A percentile compares a stretch with the other conserved stretches of the same genome.
Conservation (phyloP, 139 green algal genomes). For the Chlamydomonas sp. region DNA sequence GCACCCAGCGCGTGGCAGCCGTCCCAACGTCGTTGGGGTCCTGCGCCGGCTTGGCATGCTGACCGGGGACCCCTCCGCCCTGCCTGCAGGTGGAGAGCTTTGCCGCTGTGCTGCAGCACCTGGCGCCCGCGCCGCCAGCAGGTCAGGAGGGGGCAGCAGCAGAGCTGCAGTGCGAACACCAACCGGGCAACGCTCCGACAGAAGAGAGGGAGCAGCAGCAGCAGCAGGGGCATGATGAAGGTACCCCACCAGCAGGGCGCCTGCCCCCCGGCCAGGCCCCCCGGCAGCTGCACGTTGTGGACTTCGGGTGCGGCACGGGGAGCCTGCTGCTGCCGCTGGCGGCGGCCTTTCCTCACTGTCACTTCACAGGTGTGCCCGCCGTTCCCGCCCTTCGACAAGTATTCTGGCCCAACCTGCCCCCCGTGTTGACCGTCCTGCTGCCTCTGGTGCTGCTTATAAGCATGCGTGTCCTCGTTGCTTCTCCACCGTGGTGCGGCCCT, state of each 20-base stretch:
- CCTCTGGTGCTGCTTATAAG: too few relatives aligned
- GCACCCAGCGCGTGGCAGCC: neutral
- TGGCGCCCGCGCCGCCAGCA: slow-evolving; percentile 15
- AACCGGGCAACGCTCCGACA: too few relatives aligned
- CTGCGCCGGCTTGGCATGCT: neutral
- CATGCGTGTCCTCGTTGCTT: too few relatives aligned
- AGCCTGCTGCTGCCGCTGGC: slow-evolving; percentile 76
- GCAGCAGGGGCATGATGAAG: neutral
- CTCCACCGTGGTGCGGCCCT: too few relatives aligned
- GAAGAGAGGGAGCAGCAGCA: too few relatives aligned
- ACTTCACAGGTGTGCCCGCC: slow-evolving; percentile 54
- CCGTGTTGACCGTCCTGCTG: too few relatives aligned
- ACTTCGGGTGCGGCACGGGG: slow-evolving; percentile 82
- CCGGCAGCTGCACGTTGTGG: slow-evolving; percentile 59
- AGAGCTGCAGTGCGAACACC: too few relatives aligned
- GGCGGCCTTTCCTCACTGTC: slow-evolving; percentile 56
- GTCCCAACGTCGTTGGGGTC: neutral
- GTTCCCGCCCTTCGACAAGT: too few relatives aligned
- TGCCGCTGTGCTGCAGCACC: slow-evolving; percentile 50
- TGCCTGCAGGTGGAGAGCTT: slow-evolving; percentile 73
- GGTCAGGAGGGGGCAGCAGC: neutral
- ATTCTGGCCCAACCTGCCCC: too few relatives aligned
- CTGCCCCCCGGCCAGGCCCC: too few relatives aligned
- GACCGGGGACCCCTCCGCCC: neutral
- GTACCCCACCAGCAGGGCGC: neutral